Conservation (phyloP, 1,139 yeast species). For the Ogataea hybrid region DNA sequence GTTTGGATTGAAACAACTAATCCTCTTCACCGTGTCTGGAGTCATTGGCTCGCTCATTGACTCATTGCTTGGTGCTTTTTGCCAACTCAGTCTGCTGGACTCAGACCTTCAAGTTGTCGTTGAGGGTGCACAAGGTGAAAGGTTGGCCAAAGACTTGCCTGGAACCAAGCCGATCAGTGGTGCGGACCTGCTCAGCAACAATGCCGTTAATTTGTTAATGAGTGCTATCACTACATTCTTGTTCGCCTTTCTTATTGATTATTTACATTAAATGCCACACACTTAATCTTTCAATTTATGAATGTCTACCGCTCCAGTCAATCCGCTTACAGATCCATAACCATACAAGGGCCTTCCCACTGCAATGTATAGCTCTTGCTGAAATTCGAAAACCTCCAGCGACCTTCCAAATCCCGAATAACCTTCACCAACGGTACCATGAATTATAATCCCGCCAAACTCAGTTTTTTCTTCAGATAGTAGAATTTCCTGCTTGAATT, state of each 20-base stretch:
- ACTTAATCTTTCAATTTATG: no score
- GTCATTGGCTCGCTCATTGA: constrained; percentile 42
- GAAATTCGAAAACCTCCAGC: no score
- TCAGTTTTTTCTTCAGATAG: no score
- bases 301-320: no score
- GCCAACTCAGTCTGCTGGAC: constrained; percentile 39
- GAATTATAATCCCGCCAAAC: no score
- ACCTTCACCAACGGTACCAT: no score
- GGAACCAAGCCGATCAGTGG: background rate
- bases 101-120: background rate
- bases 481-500: no score
- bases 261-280: no score
- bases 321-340: no score
- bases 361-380: no score
- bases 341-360: no score
- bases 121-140: background rate
- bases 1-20: constrained; percentile 11
- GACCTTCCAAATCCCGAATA: no score
- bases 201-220: background rate
- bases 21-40: constrained; percentile 37
- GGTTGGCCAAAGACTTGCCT: background rate
- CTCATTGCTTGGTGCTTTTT: constrained; percentile 43
- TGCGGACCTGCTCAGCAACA: background rate
- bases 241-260: background rate
- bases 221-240: background rate